A percentile compares a stretch with the other conserved stretches of the same genome.
Conservation (phyloP, 2,329 filamentous ascomycete species). For the Fusarium virguliforme region DNA sequence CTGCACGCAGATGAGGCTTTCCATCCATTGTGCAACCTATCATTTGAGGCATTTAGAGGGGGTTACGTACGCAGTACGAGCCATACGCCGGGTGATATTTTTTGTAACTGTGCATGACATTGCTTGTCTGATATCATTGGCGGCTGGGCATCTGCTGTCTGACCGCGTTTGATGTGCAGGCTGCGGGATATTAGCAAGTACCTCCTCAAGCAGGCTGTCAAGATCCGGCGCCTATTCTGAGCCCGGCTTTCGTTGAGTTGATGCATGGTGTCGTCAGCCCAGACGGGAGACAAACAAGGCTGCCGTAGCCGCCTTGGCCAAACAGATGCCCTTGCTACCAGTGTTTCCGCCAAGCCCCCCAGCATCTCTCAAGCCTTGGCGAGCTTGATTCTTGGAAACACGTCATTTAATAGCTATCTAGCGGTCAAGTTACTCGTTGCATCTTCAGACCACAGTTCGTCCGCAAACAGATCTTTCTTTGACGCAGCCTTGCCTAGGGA, state of each 20-base stretch:
- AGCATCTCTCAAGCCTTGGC: not conserved
- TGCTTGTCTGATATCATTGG: slow-evolving; percentile 9
- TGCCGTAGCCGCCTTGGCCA: not conserved
- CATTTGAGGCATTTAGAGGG: not conserved
- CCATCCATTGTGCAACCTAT: not conserved
- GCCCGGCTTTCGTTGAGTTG: not conserved
- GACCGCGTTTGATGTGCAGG: not conserved
- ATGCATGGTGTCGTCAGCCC: not conserved
- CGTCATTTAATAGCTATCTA: slow-evolving; percentile 7
- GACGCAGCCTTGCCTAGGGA: slow-evolving; percentile 11
- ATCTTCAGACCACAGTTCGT: not conserved
- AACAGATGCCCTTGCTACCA: not conserved
- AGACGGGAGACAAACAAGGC: not conserved
- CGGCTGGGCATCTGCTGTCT: not conserved
- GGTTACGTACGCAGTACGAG: slow-evolving; percentile 5
- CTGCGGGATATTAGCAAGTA: not conserved
- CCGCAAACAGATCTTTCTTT: not conserved
- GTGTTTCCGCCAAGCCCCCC: not conserved
- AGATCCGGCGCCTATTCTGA: not conserved
- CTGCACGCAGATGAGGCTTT: not conserved
- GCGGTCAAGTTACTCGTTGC: slow-evolving; percentile 17
- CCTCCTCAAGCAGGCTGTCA: not conserved
- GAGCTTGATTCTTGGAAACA: slow-evolving; percentile 7
- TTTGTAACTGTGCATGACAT: not conserved
- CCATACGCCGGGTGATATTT: not conserved